phyloP scores from a whole-genome alignment of 192 early-diverging fungal genomes.

The Rhizoclosmatium sp. region DNA sequence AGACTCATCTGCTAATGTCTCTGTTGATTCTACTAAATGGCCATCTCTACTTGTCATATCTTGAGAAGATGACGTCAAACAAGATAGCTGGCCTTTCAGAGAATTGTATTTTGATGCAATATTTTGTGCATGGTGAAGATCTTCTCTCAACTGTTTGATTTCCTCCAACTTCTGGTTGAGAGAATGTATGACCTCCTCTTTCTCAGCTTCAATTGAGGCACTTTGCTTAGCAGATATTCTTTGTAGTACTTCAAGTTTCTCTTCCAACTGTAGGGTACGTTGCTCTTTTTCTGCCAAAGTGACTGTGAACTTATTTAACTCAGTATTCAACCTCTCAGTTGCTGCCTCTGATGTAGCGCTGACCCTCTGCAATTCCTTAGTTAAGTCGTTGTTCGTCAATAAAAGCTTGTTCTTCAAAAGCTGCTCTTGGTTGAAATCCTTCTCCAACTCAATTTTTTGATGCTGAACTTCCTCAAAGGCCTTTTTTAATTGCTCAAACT shows the following conservation, averaged over 20 bases:
- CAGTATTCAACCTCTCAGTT: too few species aligned
- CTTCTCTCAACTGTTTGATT: not conserved
- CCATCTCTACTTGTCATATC: not conserved
- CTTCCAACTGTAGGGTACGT: not conserved
- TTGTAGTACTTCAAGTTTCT: not conserved
- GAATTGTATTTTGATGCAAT: not conserved
- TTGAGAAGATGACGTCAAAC: not conserved
- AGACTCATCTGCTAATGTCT: conserved; percentile 24
- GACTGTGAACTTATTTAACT: too few species aligned
- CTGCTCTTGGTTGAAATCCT: too few species aligned
- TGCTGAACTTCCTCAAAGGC: too few species aligned
- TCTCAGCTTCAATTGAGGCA: not conserved
- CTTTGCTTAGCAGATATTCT: not conserved
- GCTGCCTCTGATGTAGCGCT: too few species aligned
- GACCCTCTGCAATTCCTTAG: too few species aligned
- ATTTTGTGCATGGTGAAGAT: too few species aligned
- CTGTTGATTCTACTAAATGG: not conserved
- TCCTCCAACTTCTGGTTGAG: not conserved
- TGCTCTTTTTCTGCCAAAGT: not conserved
- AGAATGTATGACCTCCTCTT: not conserved
- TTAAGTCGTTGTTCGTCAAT: too few species aligned
- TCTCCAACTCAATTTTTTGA: too few species aligned
- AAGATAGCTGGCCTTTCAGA: not conserved
- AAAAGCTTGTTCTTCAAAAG: too few species aligned
- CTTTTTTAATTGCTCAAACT: too few species aligned